These are phyloP conservation scores for Phytopythium sindhum DNA, from an alignment of 352 stramenopile species.

Conservation along the genomic window DNA sequence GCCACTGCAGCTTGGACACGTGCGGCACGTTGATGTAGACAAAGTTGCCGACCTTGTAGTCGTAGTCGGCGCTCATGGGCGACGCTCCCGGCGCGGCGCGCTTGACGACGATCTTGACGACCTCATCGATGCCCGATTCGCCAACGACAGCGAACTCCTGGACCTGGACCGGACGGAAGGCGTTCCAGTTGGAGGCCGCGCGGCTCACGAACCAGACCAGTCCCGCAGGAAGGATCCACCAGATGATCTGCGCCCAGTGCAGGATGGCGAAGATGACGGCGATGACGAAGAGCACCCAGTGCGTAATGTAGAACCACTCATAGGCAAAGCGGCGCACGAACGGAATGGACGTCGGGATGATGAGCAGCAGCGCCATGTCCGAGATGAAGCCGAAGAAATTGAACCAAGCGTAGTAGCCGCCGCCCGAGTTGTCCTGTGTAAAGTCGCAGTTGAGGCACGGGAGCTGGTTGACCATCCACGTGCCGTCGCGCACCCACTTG, in stretches of 20 bases:
- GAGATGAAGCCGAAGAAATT: conserved; percentile 57
- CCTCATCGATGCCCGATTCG: conserved; percentile 18
- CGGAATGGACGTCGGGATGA: conserved; percentile 50
- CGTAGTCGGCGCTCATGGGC: conserved; percentile 22
- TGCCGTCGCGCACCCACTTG: conserved; percentile 37
- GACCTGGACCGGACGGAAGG: conserved; percentile 35
- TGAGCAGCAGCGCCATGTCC: conserved; percentile 42
- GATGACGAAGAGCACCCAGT: conserved; percentile 54
- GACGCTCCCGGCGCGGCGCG: conserved; percentile 29
- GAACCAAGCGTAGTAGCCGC: conserved; percentile 60
- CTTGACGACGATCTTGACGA: conserved; percentile 52
- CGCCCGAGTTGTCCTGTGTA: conserved; percentile 28
- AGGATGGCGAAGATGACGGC: conserved; percentile 53
- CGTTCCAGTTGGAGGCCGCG: conserved; percentile 41
- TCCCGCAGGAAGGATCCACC: conserved; percentile 48
- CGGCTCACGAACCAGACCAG: conserved; percentile 56
- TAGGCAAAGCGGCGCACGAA: conserved; percentile 53
- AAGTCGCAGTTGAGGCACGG: conserved; percentile 55
- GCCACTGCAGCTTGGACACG: conserved; percentile 58
- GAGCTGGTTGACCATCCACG: conserved; percentile 39
- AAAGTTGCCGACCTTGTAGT: conserved; percentile 55
- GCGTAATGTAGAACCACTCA: conserved; percentile 55
- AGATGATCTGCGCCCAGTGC: conserved; percentile 57
- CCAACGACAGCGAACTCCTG: conserved; percentile 30
- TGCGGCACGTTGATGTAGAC: conserved; percentile 51